phyloP scores from a whole-genome alignment of 2,329 filamentous ascomycete genomes.

The Chaetomiaceae sp. region DNA sequence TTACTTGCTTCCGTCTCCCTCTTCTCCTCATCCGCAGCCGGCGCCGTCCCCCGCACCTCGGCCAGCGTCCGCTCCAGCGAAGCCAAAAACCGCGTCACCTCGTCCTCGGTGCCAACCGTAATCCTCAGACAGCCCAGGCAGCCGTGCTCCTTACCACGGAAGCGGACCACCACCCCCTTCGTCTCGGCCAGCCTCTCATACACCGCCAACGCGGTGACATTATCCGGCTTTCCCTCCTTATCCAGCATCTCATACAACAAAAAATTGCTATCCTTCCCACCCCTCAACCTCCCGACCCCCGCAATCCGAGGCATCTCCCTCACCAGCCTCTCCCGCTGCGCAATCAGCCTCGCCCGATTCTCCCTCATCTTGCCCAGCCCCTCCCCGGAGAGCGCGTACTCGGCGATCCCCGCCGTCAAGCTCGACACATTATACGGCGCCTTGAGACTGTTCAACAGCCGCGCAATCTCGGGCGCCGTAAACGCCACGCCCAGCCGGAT shows the following conservation, averaged over 20 bases:
- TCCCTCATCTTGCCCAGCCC: slow-evolving; percentile 70
- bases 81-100: slow-evolving; percentile 73
- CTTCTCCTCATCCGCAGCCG: slow-evolving; percentile 32
- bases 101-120: slow-evolving; percentile 84
- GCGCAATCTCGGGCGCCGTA: slow-evolving; percentile 67
- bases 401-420: slow-evolving; percentile 77
- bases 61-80: slow-evolving; percentile 54
- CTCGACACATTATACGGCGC: slow-evolving; percentile 94
- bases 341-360: slow-evolving; percentile 66
- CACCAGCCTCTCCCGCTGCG: slow-evolving; percentile 73
- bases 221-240: slow-evolving; percentile 68
- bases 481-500: slow-evolving; percentile 89
- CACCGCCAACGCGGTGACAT: slow-evolving; percentile 68
- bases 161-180: slow-evolving; percentile 86
- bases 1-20: slow-evolving; percentile 35
- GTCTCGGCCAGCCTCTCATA: slow-evolving; percentile 83
- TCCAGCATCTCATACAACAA: slow-evolving; percentile 85
- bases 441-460: slow-evolving; percentile 84
- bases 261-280: slow-evolving; percentile 82
- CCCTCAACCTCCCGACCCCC: slow-evolving; percentile 76
- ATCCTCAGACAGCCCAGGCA: slow-evolving; percentile 86
- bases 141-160: slow-evolving; percentile 86
- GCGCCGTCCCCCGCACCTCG: slow-evolving; percentile 39
- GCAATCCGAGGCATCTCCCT: slow-evolving; percentile 66
- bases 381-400: slow-evolving; percentile 59